Base-by-base conservation (phyloP, 148 eudicot species). In the Chenopodium quinoa region DNA sequence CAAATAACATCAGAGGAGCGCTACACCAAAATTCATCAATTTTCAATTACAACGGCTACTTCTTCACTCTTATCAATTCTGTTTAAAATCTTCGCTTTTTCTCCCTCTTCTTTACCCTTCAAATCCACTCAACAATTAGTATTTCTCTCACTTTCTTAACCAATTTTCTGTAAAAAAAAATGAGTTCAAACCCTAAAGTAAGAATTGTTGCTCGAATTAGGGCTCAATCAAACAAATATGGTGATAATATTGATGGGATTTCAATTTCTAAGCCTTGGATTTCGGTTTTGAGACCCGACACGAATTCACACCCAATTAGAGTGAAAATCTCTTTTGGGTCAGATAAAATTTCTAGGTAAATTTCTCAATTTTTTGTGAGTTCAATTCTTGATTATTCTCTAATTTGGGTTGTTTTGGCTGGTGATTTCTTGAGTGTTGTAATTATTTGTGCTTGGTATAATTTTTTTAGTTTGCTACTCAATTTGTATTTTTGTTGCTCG, bases 131-230 rank as follows among this genome's bases (percentile, higher is more conserved):
- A 8, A 9, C 19, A 58, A 58, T 14, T 11, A 10, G 44, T n/a
- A 25, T 31, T 31, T 73, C 16, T 70, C 71, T 73, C 37, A 8
- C 16, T 29, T n/a, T 65, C 78, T 25, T 6, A 14, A 9, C 75
- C 7, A 65, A 23, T n/a, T 44, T 23, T 58, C 40, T 16, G 54
- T 16, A 11, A 67, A 68, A 23, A 76, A 71, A 40, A 76, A 84
- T 84, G 86, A 80, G 76, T 62, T 81, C 73, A 2, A 79, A 79
- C 34, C 85, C 81, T 25, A 92, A 83, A 75, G 90, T 91, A 13
- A 83, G 93, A 62, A 74, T 92, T 68, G 85, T 94, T 23, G 92
- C 90, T 17, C 86, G 80, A 80, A 91, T 94, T 56, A 54, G 91
- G 48, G 86, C 83, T 46, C 78, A 84, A 52, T 80, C 87, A 1